A percentile compares a stretch with the other conserved stretches of the same genome.
Evolutionary conservation across 805 yeast genomes (phyloP).

Genomic region (Candida vaughaniae): DNA sequence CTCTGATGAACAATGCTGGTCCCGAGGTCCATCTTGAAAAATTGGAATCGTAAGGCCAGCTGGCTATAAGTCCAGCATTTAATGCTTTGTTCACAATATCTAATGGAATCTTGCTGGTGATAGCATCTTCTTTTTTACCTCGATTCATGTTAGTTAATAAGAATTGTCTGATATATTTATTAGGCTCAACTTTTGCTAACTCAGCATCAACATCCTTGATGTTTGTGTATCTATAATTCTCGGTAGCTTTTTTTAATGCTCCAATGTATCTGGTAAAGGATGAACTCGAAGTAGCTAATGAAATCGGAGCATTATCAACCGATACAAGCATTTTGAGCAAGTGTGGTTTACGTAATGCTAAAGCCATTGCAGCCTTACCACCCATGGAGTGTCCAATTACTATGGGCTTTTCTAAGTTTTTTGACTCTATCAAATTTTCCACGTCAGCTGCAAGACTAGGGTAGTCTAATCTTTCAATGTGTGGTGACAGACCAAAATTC

Average conservation of each 20-base stretch:
- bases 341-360: constrained; percentile 66
- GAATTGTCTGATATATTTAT: constrained; percentile 67
- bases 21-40: constrained; percentile 54
- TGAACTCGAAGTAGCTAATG: constrained; percentile 47
- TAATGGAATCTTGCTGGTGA: constrained; percentile 65
- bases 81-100: constrained; percentile 64
- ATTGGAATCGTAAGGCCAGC: constrained; percentile 70
- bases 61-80: constrained; percentile 63
- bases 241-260: constrained; percentile 58
- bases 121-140: constrained; percentile 38
- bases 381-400: constrained; percentile 88
- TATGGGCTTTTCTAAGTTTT: constrained; percentile 48
- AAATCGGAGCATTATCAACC: constrained; percentile 90
- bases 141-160: constrained; percentile 65
- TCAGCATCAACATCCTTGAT: constrained; percentile 67
- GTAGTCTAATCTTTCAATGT: constrained; percentile 67
- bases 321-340: constrained; percentile 61
- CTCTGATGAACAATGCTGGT: constrained; percentile 79
- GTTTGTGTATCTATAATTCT: constrained; percentile 42
- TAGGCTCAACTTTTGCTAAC: constrained; percentile 61
- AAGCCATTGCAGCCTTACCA: constrained; percentile 90
- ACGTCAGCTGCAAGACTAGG: constrained; percentile 83
- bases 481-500: constrained; percentile 94
- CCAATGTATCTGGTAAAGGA: constrained; percentile 67
- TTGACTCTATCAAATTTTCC: constrained; percentile 54